Percentiles rank a stretch among this genome's conserved stretches.
These are phyloP conservation scores for Pisolithus thermaeus DNA, from an alignment of 1,284 basidiomycete genomes.

Conservation along the genomic window DNA sequence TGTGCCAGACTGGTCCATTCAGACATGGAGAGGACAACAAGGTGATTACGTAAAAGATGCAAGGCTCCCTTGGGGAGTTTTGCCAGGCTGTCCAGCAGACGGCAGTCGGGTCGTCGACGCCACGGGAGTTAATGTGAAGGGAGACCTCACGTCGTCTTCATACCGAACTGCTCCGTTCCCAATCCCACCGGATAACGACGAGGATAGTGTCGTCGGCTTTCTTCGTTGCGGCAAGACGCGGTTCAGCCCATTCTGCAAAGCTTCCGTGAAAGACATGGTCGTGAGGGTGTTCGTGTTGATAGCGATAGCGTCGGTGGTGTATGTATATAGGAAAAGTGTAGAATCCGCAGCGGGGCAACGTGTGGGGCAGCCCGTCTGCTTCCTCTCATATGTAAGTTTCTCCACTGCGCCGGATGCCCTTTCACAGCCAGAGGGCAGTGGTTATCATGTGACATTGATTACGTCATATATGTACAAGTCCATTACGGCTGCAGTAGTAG, in stretches of 20 bases:
- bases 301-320: background rate
- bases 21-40: conserved; percentile 30
- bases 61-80: conserved; percentile 6
- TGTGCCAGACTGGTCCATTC: conserved; percentile 38
- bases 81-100: conserved; percentile 13
- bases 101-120: background rate
- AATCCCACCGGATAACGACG: conserved; percentile 43
- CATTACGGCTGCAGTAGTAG: background rate
- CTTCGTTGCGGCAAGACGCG: conserved; percentile 22
- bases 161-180: conserved; percentile 46
- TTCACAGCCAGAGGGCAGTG: no score
- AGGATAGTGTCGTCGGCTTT: conserved; percentile 15
- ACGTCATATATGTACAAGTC: conserved; percentile 10
- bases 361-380: background rate
- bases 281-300: background rate
- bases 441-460: conserved; percentile 21
- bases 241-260: conserved; percentile 26
- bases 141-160: conserved; percentile 59
- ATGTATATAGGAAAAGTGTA: conserved; percentile 1
- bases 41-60: conserved; percentile 52
- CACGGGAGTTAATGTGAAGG: conserved; percentile 8
- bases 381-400: background rate
- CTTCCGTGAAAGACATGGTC: conserved; percentile 17
- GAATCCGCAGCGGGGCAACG: conserved; percentile 12
- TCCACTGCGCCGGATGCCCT: background rate